Base-by-base conservation (phyloP, 2,329 filamentous ascomycete species). In the Scedosporium minutisporum region DNA sequence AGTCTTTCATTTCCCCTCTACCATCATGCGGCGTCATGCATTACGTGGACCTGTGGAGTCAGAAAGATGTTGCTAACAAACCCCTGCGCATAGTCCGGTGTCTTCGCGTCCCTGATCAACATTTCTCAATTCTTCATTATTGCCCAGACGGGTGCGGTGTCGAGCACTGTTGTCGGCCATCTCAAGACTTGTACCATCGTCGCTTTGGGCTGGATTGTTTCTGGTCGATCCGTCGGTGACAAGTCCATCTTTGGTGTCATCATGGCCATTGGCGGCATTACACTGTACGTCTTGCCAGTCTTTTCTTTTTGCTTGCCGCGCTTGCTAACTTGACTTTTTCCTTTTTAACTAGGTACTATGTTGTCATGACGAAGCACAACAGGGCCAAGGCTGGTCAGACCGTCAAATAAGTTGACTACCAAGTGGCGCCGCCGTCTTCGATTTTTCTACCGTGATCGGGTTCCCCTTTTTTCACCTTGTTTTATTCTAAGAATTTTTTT, bases 151-250 rank as follows among this genome's bases (percentile, higher is more conserved):
- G 85, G 85, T 0, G 82, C 85, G 0, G 84, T 88, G 3, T 84
- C 84, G 6, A 87, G 84, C 67, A 87, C 85, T 0, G 84, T 88
- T 0, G 84, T 88, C 16, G 86, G 85, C 0, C 85, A 88, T 67
- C 75, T 86, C 42, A 88, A 88, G 73, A 88, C 85, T 0, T 87
- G 84, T 67, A 81, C 81, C 4, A 87, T 88, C 66, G 84, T 87
- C n/a, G 79, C 80, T 18, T 72, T 88, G 4, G 85, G 85, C 33
- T 88, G 85, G 85, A 74, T 77, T 63, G 77, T 75, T 0, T 84
- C 80, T 10, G 81, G 83, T 7, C 74, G 82, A n/a, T 77, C 79
- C 9, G 78, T 84, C 29, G 78, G 79, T 14, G 82, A 85, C 68
- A 82, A 78, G 70, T 80, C 80, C 4, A 71, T 85, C 23, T 65